Base-by-base conservation (phyloP, 2,329 filamentous ascomycete species). In the Aspergillus cejpii region DNA sequence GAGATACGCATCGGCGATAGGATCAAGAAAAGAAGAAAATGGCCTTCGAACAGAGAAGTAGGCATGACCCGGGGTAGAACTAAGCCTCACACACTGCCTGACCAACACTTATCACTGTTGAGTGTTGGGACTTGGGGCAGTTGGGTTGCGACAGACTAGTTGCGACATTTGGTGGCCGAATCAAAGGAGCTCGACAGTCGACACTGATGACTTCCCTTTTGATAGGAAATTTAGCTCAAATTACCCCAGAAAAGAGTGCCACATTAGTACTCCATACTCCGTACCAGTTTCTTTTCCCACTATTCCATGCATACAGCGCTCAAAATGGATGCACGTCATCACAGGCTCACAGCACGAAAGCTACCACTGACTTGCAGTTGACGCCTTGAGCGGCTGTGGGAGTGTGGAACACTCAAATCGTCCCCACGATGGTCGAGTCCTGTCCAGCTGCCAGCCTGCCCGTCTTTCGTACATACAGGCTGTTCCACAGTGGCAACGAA, bases 381-480 rank as follows among this genome's bases (percentile, higher is more conserved):
- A n/a, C 11, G 31, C 31, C 11, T 20, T 20, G 8, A 34, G 1
- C n/a, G 15, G 31, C 31, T 6, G 23, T 24, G 23, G 23, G 23
- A 24, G 23, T 15, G n/a, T 15, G 8, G 6, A 31, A 7, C 6
- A 6, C n/a, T 8, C 15, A 12, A 15, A 31, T 15, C 11, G 28
- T 31, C 28, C 11, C 24, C 37, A 26, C 21, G 20, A 24, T 38
- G n/a, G 23, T 15, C 28, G 28, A 15, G 2, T 23, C 14, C 15
- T 53, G 54, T 49, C 54, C 54, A 56, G 52, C n/a, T n/a, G n/a
- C n/a, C n/a, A n/a, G n/a, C n/a, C 54, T 54, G 52, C 48, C 44
- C 50, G 51, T 49, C 48, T 49, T 51, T 43, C 50, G 44, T 53
- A 52, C 54, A 53, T 34, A 39, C 23, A 44, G 41, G 45, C 3